A percentile compares a stretch with the other conserved stretches of the same genome.
phyloP scores from a whole-genome alignment of 768 basidiomycete species.

The Mycena belliarum region DNA sequence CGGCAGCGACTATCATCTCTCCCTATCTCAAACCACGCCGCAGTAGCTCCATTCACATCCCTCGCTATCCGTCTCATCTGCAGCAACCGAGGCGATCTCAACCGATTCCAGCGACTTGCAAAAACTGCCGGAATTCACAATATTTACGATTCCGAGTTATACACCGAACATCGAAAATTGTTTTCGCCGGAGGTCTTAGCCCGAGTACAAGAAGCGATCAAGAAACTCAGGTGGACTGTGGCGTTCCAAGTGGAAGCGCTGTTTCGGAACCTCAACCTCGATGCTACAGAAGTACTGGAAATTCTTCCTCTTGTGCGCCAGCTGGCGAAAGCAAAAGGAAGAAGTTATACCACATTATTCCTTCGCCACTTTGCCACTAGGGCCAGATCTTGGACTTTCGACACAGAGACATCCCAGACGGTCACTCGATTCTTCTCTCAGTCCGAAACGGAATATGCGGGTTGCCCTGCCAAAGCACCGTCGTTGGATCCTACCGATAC shows the following conservation, averaged over 20 bases:
- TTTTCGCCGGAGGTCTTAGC: conserved; percentile 42
- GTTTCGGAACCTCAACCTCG: conserved; percentile 41
- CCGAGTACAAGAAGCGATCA: conserved; percentile 35
- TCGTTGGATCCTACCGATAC: conserved; percentile 33
- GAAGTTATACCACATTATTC: conserved; percentile 38
- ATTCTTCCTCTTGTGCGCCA: conserved; percentile 38
- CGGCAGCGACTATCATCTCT: conserved; percentile 43
- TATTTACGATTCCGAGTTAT: conserved; percentile 36
- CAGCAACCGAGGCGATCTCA: conserved; percentile 31
- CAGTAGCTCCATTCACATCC: conserved; percentile 54
- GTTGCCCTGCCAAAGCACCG: conserved; percentile 22
- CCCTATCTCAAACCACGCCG: conserved; percentile 40
- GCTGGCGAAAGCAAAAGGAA: conserved; percentile 33
- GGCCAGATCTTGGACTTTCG: conserved; percentile 29
- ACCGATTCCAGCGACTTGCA: conserved; percentile 40
- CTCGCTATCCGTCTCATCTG: conserved; percentile 54
- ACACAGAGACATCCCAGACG: conserved; percentile 22
- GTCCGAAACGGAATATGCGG: conserved; percentile 27
- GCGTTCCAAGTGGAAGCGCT: conserved; percentile 61
- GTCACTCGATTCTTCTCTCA: conserved; percentile 34
- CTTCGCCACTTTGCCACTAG: conserved; percentile 41
- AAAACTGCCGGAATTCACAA: conserved; percentile 39
- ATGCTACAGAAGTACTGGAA: conserved; percentile 49
- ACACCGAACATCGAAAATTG: conserved; percentile 40
- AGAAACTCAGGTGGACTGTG: conserved; percentile 46